phyloP scores from a whole-genome alignment of 305 asterid genomes.

The Fraxinus sp. region DNA sequence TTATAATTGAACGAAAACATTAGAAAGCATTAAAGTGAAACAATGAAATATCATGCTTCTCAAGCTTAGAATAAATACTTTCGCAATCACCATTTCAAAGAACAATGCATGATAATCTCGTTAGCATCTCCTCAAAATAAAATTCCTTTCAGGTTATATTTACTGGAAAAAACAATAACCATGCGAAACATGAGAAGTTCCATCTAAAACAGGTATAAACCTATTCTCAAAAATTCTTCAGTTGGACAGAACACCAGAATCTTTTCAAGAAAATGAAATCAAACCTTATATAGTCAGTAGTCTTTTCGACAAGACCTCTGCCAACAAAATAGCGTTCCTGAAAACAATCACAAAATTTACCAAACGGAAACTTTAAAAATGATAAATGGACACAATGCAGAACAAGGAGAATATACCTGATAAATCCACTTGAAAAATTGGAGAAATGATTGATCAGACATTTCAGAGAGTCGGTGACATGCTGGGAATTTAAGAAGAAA shows the following conservation, averaged over 20 bases:
- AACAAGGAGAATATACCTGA: slow-evolving; percentile 54
- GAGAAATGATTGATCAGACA: slow-evolving; percentile 88
- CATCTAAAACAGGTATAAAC: slow-evolving; percentile 8
- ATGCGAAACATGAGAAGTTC: neutral
- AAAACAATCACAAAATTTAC: slow-evolving; percentile 26
- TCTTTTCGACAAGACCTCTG: slow-evolving; percentile 93
- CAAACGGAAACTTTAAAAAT: neutral
- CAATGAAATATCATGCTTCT: neutral
- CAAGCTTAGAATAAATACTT: neutral
- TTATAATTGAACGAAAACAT: neutral
- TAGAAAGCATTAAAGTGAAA: neutral
- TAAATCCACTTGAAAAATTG: slow-evolving; percentile 98
- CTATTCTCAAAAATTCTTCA: slow-evolving; percentile 2
- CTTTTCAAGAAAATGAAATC: slow-evolving; percentile 22
- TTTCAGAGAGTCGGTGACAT: slow-evolving; percentile 78
- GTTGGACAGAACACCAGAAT: slow-evolving; percentile 8
- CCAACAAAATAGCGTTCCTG: slow-evolving; percentile 99
- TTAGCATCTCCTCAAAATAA: neutral
- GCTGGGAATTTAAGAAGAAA: slow-evolving; percentile 78
- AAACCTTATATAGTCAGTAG: slow-evolving; percentile 83
- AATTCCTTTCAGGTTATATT: neutral
- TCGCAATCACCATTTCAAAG: neutral
- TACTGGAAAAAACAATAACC: neutral
- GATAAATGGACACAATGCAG: neutral
- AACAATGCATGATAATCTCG: neutral